phyloP scores from a whole-genome alignment of 2,329 filamentous ascomycete species.

The Trichophaea hybrida region DNA sequence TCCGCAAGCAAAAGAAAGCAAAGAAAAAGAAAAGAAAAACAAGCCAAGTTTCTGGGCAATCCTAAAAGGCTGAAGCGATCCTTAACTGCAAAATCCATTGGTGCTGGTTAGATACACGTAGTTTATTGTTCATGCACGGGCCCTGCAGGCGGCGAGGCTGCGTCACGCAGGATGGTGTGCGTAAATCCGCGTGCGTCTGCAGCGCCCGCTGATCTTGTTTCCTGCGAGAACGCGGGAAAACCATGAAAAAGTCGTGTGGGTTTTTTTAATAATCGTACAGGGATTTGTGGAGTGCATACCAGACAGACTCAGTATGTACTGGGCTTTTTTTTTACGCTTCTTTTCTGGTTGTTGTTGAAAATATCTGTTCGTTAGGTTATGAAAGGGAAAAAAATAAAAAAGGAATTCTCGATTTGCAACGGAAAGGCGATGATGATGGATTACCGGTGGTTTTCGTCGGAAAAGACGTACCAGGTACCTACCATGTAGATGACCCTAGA shows the following conservation, averaged over 20 bases:
- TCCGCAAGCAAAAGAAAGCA: background rate
- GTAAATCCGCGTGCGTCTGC: constrained; percentile 25
- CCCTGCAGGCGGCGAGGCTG: constrained; percentile 25
- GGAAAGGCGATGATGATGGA: too few relatives aligned
- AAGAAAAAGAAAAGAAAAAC: background rate
- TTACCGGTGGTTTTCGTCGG: background rate
- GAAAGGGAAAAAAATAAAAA: too few relatives aligned
- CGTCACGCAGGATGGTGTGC: constrained; percentile 25
- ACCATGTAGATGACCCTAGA: background rate
- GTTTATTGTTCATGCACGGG: constrained; percentile 19
- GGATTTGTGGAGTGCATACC: too few relatives aligned
- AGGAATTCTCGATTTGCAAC: too few relatives aligned
- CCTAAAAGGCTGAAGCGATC: constrained; percentile 1
- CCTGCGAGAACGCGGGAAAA: constrained; percentile 21
- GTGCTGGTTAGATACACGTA: constrained; percentile 24
- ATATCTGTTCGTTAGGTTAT: too few relatives aligned
- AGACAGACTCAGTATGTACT: too few relatives aligned
- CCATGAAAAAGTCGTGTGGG: background rate
- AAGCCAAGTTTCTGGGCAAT: background rate
- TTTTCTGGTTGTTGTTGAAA: too few relatives aligned
- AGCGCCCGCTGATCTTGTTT: constrained; percentile 22
- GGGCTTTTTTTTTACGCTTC: too few relatives aligned
- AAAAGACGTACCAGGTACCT: background rate
- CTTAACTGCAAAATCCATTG: constrained; percentile 23
- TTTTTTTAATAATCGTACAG: background rate